Base-by-base conservation (phyloP, 306 rosid genomes). In the Prunus davidiana region DNA sequence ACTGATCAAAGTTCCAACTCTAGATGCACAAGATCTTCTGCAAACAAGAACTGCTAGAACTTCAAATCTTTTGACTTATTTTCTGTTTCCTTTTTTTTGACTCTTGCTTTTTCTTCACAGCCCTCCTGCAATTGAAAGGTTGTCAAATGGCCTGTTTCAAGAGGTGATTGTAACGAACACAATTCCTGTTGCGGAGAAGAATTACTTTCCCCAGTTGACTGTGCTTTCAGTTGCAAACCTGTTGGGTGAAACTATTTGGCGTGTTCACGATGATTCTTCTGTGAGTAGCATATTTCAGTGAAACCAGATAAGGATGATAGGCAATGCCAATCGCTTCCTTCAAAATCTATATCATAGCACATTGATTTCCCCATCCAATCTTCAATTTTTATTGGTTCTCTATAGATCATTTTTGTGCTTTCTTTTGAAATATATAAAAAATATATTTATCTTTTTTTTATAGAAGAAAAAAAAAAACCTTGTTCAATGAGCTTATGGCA, bases 171-270 rank as follows among this genome's bases (percentile, higher is more conserved):
- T 87, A 15, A 93, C 98, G 11, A 93, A 93, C 86, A 91, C 98
- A 60, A 87, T 93, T 50, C 98, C 98, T 1, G 86, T 89, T 68
- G 83, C 88, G 43, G 97, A 90, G 82, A 67, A 91, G 84, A 93
- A 88, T 83, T 88, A 84, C 81, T 93, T 93, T 81, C 97, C 98
- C 10, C 96, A 93, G 81, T 87, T 93, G 85, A 93, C 98, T 15
- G 90, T 93, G 63, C 98, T 93, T 74, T 87, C 96, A 38, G 98
- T 93, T 28, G 98, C 98, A 72, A 93, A 91, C 75, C 70, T 93
- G 72, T 82, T 93, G 92, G 98, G 97, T 56, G 98, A 93, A 88
- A 93, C 98, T 47, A 93, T 93, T 75, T 93, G 98, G 98, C 96
- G 98, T 32, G 85, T 93, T 76, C 97, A 93, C 34, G 98, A 85